Conservation (phyloP, 371 early-diverging fungal species). For the Blakeslea trispora region DNA sequence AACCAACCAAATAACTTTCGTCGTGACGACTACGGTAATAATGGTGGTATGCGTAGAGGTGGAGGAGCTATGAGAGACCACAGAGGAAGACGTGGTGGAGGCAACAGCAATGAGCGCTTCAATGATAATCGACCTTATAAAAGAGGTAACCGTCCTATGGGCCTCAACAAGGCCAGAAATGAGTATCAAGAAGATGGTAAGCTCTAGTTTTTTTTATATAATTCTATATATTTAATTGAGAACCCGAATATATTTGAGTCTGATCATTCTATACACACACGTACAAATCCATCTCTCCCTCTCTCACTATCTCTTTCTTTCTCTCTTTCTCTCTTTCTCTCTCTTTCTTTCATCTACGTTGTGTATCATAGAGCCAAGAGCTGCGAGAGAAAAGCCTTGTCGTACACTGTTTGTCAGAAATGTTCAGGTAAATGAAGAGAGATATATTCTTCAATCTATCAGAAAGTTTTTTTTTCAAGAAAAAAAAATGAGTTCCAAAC, state of each 20-base stretch:
- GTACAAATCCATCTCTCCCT: too few relatives aligned
- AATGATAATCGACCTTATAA: constrained; percentile 25
- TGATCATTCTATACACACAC: background rate
- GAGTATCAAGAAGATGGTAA: constrained; percentile 26
- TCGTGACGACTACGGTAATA: constrained; percentile 22
- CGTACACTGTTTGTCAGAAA: constrained; percentile 59
- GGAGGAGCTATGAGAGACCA: constrained; percentile 33
- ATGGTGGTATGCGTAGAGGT: constrained; percentile 17
- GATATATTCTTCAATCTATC: too few relatives aligned
- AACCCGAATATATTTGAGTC: background rate
- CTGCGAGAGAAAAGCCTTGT: constrained; percentile 52
- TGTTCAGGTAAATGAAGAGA: constrained; percentile 47
- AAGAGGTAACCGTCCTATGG: constrained; percentile 13
- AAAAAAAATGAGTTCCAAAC: background rate
- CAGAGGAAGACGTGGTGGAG: constrained; percentile 16
- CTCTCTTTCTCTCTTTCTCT: constrained; percentile 2
- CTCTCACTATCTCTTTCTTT: background rate
- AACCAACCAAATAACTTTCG: constrained; percentile 9
- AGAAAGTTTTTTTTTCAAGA: background rate
- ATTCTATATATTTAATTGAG: too few relatives aligned
- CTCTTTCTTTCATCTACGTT: constrained; percentile 14
- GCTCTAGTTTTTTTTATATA: constrained; percentile 1
- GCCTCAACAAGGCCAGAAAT: constrained; percentile 11
- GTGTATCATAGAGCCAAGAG: constrained; percentile 49
- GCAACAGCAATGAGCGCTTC: constrained; percentile 21